These are phyloP conservation scores for Saturnispora silvae DNA, from an alignment of 805 yeast species.

Conservation along the genomic window DNA sequence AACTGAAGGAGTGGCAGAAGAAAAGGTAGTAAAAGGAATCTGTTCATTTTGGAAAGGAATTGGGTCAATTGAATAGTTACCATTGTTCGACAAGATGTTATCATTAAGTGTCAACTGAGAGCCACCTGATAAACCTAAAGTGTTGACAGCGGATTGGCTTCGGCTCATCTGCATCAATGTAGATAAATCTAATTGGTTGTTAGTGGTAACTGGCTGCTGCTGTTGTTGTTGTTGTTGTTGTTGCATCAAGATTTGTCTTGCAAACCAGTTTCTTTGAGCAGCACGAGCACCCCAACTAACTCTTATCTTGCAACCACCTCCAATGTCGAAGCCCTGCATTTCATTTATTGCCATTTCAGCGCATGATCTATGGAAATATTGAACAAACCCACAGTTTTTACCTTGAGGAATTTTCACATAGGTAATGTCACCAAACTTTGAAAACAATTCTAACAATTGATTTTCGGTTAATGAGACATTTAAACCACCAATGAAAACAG, in stretches of 20 bases:
- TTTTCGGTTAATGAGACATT: conserved; percentile 47
- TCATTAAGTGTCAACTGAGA: conserved; percentile 18
- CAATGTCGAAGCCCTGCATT: conserved; percentile 86
- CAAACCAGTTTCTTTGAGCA: conserved; percentile 28
- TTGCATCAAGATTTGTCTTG: conserved; percentile 24
- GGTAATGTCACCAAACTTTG: conserved; percentile 63
- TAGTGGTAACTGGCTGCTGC: conserved; percentile 16
- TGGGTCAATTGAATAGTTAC: conserved; percentile 12
- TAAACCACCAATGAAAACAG: conserved; percentile 71
- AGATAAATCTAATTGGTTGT: conserved; percentile 9
- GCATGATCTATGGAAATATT: conserved; percentile 61
- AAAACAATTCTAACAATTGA: conserved; percentile 50
- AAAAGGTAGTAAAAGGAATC: conserved; percentile 20
- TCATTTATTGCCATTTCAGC: conserved; percentile 80
- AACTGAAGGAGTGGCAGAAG: conserved; percentile 12
- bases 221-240: conserved; percentile 20
- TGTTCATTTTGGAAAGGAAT: conserved; percentile 18
- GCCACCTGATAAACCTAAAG: conserved; percentile 18
- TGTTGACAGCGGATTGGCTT: conserved; percentile 15
- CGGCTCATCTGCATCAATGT: conserved; percentile 9
- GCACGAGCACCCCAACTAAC: conserved; percentile 80
- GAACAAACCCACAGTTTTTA: conserved; percentile 76
- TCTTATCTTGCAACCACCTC: conserved; percentile 63
- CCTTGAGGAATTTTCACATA: conserved; percentile 75
- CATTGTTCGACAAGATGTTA: conserved; percentile 12